Percentiles rank a stretch among this genome's conserved stretches.
Evolutionary conservation across 73 alveolate genomes (phyloP).

Genomic region (Symbiodinium natans): DNA sequence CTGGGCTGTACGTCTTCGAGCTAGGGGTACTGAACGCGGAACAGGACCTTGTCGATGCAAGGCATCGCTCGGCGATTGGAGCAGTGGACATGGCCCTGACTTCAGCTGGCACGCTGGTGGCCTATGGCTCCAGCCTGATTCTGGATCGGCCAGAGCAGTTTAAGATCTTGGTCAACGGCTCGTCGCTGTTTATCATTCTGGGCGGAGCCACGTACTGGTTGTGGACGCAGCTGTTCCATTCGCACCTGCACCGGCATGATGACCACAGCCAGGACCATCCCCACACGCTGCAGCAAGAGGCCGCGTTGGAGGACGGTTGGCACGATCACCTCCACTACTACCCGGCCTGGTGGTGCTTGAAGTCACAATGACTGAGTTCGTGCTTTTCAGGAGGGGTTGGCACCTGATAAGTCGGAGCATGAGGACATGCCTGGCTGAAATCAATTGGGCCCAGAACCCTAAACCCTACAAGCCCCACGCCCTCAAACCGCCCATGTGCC

Average conservation of each 20-base stretch:
- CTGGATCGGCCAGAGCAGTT: constrained; percentile 20
- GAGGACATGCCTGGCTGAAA: too few relatives aligned
- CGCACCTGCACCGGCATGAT: constrained; percentile 26
- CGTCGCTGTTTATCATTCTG: neutral
- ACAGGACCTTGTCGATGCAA: constrained; percentile 24
- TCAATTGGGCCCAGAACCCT: too few relatives aligned
- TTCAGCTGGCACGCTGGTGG: constrained; percentile 1
- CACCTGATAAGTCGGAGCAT: too few relatives aligned
- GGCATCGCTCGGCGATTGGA: constrained; percentile 27
- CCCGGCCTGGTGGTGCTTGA: too few relatives aligned
- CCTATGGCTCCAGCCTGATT: neutral
- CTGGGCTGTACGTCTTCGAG: constrained; percentile 55
- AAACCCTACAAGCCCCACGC: too few relatives aligned
- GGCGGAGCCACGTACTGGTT: neutral
- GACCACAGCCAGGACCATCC: neutral
- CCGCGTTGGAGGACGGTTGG: constrained; percentile 13
- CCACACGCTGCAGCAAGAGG: constrained; percentile 42
- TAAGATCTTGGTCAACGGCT: neutral
- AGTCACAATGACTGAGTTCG: too few relatives aligned
- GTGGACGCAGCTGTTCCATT: constrained; percentile 29
- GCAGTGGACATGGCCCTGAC: constrained; percentile 33
- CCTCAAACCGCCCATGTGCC: too few relatives aligned
- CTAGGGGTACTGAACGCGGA: constrained; percentile 26
- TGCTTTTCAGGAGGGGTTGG: too few relatives aligned
- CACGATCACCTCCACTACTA: constrained; percentile 31